These are phyloP conservation scores for Curvularia sp. DNA, from an alignment of 2,329 filamentous ascomycete species.

Conservation along the genomic window DNA sequence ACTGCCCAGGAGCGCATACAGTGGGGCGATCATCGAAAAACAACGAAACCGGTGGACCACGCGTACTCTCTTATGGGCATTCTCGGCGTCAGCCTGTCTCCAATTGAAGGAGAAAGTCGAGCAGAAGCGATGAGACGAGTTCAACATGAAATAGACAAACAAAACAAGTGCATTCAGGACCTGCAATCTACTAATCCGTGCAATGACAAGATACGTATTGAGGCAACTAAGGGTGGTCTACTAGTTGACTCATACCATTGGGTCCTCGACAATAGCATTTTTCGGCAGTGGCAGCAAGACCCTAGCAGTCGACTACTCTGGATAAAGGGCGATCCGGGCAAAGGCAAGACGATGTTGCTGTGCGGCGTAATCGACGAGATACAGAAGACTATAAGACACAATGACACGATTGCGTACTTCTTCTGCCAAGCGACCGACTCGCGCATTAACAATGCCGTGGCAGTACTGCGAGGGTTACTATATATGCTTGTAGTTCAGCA, in stretches of 20 bases:
- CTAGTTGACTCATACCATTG: conserved; percentile 12
- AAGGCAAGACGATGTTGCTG: too few relatives aligned
- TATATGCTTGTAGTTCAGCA: conserved; percentile 50
- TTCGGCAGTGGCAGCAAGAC: conserved; percentile 10
- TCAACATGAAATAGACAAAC: neutral
- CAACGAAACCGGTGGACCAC: too few relatives aligned
- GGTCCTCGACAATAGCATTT: conserved; percentile 13
- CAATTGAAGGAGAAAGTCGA: neutral
- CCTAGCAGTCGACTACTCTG: neutral
- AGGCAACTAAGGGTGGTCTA: neutral
- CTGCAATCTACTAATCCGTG: conserved; percentile 12
- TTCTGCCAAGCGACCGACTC: too few relatives aligned
- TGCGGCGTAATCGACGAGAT: too few relatives aligned
- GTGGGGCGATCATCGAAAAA: too few relatives aligned
- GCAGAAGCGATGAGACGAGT: neutral
- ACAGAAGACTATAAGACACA: neutral
- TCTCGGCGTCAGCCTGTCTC: too few relatives aligned
- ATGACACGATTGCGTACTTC: conserved; percentile 25
- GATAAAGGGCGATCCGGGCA: too few relatives aligned
- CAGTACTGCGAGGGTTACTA: conserved; percentile 55
- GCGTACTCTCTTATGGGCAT: too few relatives aligned
- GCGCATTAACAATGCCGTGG: conserved; percentile 34
- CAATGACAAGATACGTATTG: conserved; percentile 6
- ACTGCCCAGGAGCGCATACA: too few relatives aligned
- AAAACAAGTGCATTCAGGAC: neutral